Evolutionary conservation across 2,329 filamentous ascomycete genomes (phyloP).

Genomic region (Metarhizium rileyi): DNA sequence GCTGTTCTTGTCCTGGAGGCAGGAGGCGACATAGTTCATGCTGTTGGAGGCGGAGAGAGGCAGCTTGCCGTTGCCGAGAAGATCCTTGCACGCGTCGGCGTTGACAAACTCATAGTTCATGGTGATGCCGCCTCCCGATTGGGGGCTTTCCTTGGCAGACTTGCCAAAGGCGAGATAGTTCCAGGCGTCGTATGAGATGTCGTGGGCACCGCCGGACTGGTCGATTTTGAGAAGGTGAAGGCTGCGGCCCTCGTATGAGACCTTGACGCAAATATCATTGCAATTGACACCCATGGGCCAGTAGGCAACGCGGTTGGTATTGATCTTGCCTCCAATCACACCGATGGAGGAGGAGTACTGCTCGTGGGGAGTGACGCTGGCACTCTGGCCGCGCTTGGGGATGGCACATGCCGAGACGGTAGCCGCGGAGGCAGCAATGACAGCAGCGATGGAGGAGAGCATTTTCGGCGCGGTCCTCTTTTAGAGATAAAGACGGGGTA

Average conservation of each 20-base stretch:
- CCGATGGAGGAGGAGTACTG: conserved; percentile 47
- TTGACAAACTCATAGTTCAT: conserved; percentile 42
- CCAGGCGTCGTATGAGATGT: conserved; percentile 54
- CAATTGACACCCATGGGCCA: conserved; percentile 45
- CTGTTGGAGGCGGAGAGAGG: conserved; percentile 46
- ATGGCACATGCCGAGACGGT: conserved; percentile 19
- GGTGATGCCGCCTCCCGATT: conserved; percentile 37
- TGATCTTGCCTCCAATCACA: conserved; percentile 49
- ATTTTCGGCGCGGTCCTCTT: conserved; percentile 8
- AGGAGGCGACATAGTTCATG: conserved; percentile 43
- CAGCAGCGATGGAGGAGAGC: conserved; percentile 20
- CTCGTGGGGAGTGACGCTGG: conserved; percentile 42
- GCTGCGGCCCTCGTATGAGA: conserved; percentile 36
- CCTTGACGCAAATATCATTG: conserved; percentile 46
- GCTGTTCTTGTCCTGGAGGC: conserved; percentile 33
- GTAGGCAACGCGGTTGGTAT: conserved; percentile 52
- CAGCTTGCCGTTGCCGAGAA: conserved; percentile 41
- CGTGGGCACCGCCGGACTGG: conserved; percentile 44
- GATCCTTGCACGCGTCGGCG: conserved; percentile 36
- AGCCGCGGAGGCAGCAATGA: conserved; percentile 21
- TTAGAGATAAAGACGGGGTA: neutral
- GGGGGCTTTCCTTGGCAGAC: conserved; percentile 35
- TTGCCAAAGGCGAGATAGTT: conserved; percentile 45
- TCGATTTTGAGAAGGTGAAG: conserved; percentile 51
- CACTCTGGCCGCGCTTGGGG: conserved; percentile 9